Conservation (phyloP, 176 grass and related monocot species). For the Poa pratensis region DNA sequence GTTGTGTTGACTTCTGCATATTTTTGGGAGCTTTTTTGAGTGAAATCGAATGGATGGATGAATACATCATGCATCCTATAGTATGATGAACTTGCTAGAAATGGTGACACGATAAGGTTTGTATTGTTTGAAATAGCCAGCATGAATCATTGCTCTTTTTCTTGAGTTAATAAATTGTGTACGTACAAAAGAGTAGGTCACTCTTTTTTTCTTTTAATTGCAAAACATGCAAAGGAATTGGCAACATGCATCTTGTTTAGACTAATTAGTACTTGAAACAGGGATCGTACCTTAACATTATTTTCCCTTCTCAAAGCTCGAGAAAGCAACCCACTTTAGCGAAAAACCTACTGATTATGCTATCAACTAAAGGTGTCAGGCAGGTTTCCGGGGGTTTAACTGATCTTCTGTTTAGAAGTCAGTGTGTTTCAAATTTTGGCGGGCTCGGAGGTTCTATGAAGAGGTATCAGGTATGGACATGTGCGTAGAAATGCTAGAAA, state of each 20-base stretch:
- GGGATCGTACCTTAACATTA: conserved; percentile 50
- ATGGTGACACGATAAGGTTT: not conserved
- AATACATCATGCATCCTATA: not conserved
- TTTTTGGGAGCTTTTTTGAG: too few species aligned
- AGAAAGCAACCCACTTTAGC: conserved; percentile 49
- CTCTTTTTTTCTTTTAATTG: not conserved
- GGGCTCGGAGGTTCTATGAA: conserved; percentile 38
- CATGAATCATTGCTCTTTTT: not conserved
- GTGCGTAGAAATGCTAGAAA: not conserved
- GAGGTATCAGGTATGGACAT: not conserved
- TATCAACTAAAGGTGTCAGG: conserved; percentile 33
- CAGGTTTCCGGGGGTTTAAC: conserved; percentile 54
- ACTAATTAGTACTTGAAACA: conserved; percentile 40
- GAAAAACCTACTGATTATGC: conserved; percentile 37
- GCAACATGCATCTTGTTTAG: conserved; percentile 44
- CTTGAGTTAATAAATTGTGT: not conserved
- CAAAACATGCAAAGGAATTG: conserved; percentile 39
- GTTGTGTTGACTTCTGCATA: too few species aligned
- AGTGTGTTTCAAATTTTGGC: conserved; percentile 60
- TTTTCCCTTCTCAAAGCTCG: conserved; percentile 35
- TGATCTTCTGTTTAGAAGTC: conserved; percentile 41
- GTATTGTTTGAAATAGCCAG: not conserved
- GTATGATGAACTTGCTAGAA: not conserved
- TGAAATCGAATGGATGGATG: not conserved
- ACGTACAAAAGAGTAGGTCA: conserved; percentile 32